Conservation (phyloP, 805 yeast species). For the Kodamaea sagamina region DNA sequence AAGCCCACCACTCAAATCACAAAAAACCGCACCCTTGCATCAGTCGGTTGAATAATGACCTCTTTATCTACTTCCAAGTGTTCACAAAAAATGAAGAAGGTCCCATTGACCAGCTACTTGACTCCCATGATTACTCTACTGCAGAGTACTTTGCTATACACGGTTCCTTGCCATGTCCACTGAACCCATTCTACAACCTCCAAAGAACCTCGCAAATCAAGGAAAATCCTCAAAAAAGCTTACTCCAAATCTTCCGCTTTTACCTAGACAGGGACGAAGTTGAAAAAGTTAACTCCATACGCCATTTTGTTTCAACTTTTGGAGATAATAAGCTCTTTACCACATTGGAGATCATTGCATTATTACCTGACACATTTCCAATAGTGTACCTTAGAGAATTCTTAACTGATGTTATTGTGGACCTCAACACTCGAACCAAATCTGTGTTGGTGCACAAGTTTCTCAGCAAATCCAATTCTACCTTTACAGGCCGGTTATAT, state of each 20-base stretch:
- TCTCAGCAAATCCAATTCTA: conserved; percentile 32
- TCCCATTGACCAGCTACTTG: conserved; percentile 16
- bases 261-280: conserved; percentile 8
- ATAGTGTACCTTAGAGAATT: conserved; percentile 31
- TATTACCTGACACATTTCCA: conserved; percentile 36
- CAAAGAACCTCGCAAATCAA: not conserved
- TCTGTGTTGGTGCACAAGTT: conserved; percentile 26
- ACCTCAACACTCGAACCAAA: conserved; percentile 21
- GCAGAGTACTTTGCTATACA: conserved; percentile 35
- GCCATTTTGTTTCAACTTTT: conserved; percentile 30
- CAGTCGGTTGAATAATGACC: not conserved
- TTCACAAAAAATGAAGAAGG: not conserved
- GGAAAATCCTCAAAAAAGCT: not conserved
- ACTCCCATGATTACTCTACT: conserved; percentile 31
- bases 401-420: conserved; percentile 22
- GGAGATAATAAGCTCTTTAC: conserved; percentile 22
- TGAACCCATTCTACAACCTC: not conserved
- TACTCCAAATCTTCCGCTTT: conserved; percentile 6
- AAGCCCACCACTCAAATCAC: conserved; percentile 8
- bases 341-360: conserved; percentile 27
- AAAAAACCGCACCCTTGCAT: conserved; percentile 3
- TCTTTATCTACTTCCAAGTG: not conserved
- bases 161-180: conserved; percentile 20
- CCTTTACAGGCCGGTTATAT: conserved; percentile 21
- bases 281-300: conserved; percentile 16